Percentiles rank a stretch among this genome's conserved stretches.
phyloP scores from a whole-genome alignment of 2,329 filamentous ascomycete genomes.

The Pyrenophora teres region DNA sequence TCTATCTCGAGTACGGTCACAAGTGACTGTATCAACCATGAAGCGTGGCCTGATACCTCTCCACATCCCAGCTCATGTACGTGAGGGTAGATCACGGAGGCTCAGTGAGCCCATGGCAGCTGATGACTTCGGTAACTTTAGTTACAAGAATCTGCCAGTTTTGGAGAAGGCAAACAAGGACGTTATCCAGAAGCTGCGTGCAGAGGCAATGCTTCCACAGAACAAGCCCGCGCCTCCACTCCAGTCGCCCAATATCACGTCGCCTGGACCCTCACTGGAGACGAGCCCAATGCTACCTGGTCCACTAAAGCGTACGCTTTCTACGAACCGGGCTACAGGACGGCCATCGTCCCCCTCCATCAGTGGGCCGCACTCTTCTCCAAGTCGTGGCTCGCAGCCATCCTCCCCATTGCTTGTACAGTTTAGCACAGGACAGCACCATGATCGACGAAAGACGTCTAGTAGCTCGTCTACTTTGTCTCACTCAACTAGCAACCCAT shows the following conservation, averaged over 20 bases:
- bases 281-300: constrained; percentile 82
- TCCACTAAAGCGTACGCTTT: constrained; percentile 80
- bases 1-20: constrained; percentile 82
- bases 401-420: constrained; percentile 94
- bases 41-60: constrained; percentile 94
- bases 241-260: constrained; percentile 52
- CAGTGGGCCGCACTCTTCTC: constrained; percentile 81
- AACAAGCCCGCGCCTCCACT: constrained; percentile 54
- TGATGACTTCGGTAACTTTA: constrained; percentile 95
- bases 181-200: constrained; percentile 92
- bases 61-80: constrained; percentile 94
- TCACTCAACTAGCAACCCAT: constrained; percentile 67
- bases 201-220: constrained; percentile 80
- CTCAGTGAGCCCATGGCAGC: constrained; percentile 86
- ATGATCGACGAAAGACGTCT: constrained; percentile 88
- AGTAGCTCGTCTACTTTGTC: constrained; percentile 85
- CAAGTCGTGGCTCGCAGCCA: constrained; percentile 80
- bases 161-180: constrained; percentile 99
- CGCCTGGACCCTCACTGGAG: constrained; percentile 72
- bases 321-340: constrained; percentile 72
- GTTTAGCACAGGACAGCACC: constrained; percentile 82
- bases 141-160: constrained; percentile 96
- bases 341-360: constrained; percentile 86
- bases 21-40: constrained; percentile 77
- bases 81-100: constrained; percentile 83